phyloP scores from a whole-genome alignment of 352 stramenopile species.

The Albugo candida region DNA sequence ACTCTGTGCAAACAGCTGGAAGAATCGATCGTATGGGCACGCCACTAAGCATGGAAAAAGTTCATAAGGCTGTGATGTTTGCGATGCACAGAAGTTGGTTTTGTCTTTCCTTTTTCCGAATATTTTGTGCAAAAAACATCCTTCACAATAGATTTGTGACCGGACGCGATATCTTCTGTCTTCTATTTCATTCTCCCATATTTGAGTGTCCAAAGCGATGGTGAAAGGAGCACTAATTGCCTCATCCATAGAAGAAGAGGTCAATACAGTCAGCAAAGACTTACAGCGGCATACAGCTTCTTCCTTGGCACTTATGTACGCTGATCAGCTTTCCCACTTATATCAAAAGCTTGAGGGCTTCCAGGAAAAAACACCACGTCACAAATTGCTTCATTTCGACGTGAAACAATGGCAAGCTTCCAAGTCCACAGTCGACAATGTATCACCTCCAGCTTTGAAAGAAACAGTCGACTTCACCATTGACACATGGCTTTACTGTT shows the following conservation, averaged over 20 bases:
- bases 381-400: slow-evolving; percentile 48
- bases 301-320: slow-evolving; percentile 54
- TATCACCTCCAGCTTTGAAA: slow-evolving; percentile 42
- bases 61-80: neutral
- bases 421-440: slow-evolving; percentile 22
- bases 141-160: slow-evolving; percentile 45
- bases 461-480: slow-evolving; percentile 46
- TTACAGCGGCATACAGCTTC: slow-evolving; percentile 30
- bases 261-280: slow-evolving; percentile 1
- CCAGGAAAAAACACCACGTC: slow-evolving; percentile 12
- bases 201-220: slow-evolving; percentile 31
- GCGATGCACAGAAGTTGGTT: slow-evolving; percentile 3
- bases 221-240: slow-evolving; percentile 35
- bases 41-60: slow-evolving; percentile 10
- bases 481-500: slow-evolving; percentile 63
- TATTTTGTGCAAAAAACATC: slow-evolving; percentile 57
- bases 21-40: neutral
- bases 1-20: slow-evolving; percentile 30
- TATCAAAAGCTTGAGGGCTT: slow-evolving; percentile 35
- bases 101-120: slow-evolving; percentile 61
- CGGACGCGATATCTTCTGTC: slow-evolving; percentile 50
- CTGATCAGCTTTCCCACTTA: slow-evolving; percentile 35
- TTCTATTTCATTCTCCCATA: slow-evolving; percentile 35
- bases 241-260: slow-evolving; percentile 6
- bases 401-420: slow-evolving; percentile 3